phyloP scores from a whole-genome alignment of 169 alveolate species.

The Plasmodium billcollinsi region DNA sequence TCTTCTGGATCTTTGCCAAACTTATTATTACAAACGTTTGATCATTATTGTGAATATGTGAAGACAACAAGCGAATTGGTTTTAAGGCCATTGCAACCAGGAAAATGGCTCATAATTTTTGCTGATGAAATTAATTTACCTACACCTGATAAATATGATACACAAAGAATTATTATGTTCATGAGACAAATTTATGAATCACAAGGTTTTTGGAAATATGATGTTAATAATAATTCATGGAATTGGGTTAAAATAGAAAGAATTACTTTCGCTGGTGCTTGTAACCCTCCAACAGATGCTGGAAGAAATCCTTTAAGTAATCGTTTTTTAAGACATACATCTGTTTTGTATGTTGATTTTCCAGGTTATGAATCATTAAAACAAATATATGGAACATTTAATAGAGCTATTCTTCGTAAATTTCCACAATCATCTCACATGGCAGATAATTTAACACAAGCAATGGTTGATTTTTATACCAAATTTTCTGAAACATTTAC shows the following conservation, averaged over 20 bases:
- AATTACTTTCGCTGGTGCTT: conserved; percentile 98
- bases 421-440: conserved; percentile 83
- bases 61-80: conserved; percentile 93
- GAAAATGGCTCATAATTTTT: conserved; percentile 97
- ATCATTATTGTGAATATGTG: conserved; percentile 96
- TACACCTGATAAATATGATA: conserved; percentile 97
- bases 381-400: conserved; percentile 97
- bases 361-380: conserved; percentile 97
- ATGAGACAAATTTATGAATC: conserved; percentile 96
- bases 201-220: conserved; percentile 97
- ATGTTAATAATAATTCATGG: conserved; percentile 86
- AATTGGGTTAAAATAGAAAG: conserved; percentile 96
- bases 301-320: conserved; percentile 98
- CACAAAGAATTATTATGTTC: conserved; percentile 96
- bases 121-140: conserved; percentile 99
- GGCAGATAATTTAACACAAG: conserved; percentile 95
- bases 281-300: conserved; percentile 99
- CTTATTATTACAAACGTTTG: conserved; percentile 94
- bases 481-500: conserved; percentile 94
- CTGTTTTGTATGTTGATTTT: conserved; percentile 97
- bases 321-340: conserved; percentile 96
- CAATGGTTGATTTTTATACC: conserved; percentile 98
- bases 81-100: conserved; percentile 95
- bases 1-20: conserved; percentile 96
- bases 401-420: conserved; percentile 95